A percentile compares a stretch with the other conserved stretches of the same genome.
Evolutionary conservation across 139 green algal species (phyloP).

Genomic region (Nannochloris sp.): DNA sequence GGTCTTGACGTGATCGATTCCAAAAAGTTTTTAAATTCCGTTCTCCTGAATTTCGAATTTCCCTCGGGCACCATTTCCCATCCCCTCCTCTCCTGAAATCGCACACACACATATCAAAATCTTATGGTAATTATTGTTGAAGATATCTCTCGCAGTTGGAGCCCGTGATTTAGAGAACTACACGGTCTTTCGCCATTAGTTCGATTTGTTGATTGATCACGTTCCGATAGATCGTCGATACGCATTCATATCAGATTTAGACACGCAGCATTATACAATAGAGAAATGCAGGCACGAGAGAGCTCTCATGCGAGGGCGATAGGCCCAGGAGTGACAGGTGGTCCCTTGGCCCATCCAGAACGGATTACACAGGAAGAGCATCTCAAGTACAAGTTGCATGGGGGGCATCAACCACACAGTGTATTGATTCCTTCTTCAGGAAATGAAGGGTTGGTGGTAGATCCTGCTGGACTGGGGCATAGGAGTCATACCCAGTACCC

Average conservation of each 20-base stretch:
- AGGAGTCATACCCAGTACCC: constrained; percentile 52
- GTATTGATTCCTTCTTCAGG: constrained; percentile 46
- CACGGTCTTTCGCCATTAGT: not conserved
- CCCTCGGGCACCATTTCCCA: too few relatives aligned
- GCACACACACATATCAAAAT: too few relatives aligned
- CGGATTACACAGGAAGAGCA: constrained; percentile 28
- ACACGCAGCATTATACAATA: too few relatives aligned
- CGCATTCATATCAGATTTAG: not conserved
- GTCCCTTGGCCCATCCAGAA: constrained; percentile 45
- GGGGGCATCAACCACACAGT: constrained; percentile 14
- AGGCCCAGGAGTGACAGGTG: constrained; percentile 63
- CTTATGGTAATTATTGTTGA: too few relatives aligned
- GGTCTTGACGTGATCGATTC: too few relatives aligned
- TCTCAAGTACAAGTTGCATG: too few relatives aligned
- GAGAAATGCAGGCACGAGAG: constrained; percentile 47
- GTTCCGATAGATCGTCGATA: not conserved
- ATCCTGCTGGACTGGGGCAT: constrained; percentile 39
- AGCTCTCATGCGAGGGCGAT: constrained; percentile 53
- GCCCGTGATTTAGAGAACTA: not conserved
- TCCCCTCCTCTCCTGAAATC: too few relatives aligned
- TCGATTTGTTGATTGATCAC: not conserved
- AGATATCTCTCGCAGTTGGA: too few relatives aligned
- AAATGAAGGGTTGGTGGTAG: constrained; percentile 56
- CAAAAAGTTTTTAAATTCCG: not conserved
- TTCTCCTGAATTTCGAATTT: not conserved